Evolutionary conservation across 1,284 basidiomycete genomes (phyloP).

Genomic region (Irpex sp.): DNA sequence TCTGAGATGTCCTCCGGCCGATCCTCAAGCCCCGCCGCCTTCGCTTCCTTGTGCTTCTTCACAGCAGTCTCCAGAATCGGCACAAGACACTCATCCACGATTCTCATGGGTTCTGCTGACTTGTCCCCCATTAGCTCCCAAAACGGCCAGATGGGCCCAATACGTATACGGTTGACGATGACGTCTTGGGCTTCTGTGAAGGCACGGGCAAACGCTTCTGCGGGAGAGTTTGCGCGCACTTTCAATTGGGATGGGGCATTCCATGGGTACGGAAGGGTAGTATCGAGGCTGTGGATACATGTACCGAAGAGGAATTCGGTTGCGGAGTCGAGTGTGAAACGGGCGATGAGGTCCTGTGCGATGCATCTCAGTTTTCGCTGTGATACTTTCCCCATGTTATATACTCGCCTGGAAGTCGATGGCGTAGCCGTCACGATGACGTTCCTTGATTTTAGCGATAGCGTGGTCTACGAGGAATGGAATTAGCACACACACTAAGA

Average conservation of each 20-base stretch:
- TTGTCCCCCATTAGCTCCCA: conserved; percentile 38
- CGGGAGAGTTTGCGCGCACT: neutral
- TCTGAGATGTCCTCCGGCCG: conserved; percentile 18
- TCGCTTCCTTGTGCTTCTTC: conserved; percentile 25
- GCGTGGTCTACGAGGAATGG: conserved; percentile 12
- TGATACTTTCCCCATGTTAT: neutral
- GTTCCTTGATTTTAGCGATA: conserved; percentile 17
- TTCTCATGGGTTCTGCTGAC: conserved; percentile 32
- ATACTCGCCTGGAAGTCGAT: conserved; percentile 22
- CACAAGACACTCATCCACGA: conserved; percentile 37
- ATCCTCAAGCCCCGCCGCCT: conserved; percentile 4
- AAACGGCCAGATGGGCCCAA: conserved; percentile 37
- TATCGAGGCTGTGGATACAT: conserved; percentile 30
- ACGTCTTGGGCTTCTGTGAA: conserved; percentile 34
- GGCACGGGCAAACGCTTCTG: conserved; percentile 34
- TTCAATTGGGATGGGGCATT: conserved; percentile 3
- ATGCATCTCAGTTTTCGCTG: neutral
- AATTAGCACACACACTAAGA: neutral
- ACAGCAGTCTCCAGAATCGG: conserved; percentile 40
- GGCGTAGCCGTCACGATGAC: conserved; percentile 16
- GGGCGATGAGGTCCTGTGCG: conserved; percentile 28
- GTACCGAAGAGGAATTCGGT: conserved; percentile 39
- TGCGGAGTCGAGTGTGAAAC: conserved; percentile 38
- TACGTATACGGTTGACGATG: conserved; percentile 26
- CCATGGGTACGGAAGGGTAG: conserved; percentile 29